Evolutionary conservation across 2,329 filamentous ascomycete genomes (phyloP).

Genomic region (Aspergillus calidoustus): DNA sequence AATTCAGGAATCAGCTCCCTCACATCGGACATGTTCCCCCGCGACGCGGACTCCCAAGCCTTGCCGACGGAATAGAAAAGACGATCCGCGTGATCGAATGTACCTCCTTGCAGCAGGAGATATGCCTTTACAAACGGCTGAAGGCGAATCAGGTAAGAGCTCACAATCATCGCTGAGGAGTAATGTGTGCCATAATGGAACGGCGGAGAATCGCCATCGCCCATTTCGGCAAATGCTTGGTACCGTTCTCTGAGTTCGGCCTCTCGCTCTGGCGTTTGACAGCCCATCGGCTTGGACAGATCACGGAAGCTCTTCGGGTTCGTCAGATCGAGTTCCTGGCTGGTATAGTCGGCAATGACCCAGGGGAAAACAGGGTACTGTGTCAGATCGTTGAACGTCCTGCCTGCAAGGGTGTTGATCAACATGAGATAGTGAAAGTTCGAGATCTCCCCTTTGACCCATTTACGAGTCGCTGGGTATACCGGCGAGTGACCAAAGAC

Average conservation of each 20-base stretch:
- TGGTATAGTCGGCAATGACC: conserved; percentile 95
- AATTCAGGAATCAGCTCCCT: conserved; percentile 95
- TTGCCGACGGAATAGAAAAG: conserved; percentile 92
- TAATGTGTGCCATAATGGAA: conserved; percentile 99
- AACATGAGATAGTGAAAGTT: conserved; percentile 99
- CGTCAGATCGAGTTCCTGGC: conserved; percentile 84
- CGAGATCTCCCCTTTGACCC: conserved; percentile 92
- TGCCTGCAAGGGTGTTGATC: conserved; percentile 93
- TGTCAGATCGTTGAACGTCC: conserved; percentile 96
- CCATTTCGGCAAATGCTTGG: conserved; percentile 86
- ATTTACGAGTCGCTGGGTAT: conserved; percentile 84
- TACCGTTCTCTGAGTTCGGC: conserved; percentile 83
- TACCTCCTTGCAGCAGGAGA: conserved; percentile 90
- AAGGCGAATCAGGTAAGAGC: conserved; percentile 90
- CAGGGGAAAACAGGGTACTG: conserved; percentile 98
- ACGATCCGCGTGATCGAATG: conserved; percentile 93
- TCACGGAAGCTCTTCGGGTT: conserved; percentile 88
- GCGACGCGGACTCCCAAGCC: conserved; percentile 88
- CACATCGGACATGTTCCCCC: conserved; percentile 90
- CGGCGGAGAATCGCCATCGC: conserved; percentile 72
- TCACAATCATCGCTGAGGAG: conserved; percentile 98
- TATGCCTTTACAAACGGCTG: conserved; percentile 97
- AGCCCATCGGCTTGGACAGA: conserved; percentile 94
- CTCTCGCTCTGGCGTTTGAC: conserved; percentile 77
- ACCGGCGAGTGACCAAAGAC: conserved; percentile 84